phyloP scores from a whole-genome alignment of 1,139 yeast species.

The Taphrina deformans region DNA sequence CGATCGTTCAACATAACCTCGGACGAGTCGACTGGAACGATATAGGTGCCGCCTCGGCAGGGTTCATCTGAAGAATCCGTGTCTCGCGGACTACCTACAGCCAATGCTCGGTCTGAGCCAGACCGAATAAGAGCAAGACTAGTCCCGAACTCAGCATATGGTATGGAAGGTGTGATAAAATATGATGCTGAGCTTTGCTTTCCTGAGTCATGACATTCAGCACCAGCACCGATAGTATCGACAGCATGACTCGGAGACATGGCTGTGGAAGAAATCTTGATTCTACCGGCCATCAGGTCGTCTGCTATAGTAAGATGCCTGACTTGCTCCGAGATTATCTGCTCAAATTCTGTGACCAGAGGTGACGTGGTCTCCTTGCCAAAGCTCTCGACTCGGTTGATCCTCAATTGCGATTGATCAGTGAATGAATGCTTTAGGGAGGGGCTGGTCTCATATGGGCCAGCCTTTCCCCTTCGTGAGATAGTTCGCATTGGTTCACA shows the following conservation, averaged over 20 bases:
- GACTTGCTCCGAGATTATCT: not conserved
- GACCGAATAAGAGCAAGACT: not conserved
- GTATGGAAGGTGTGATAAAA: slow-evolving; percentile 12
- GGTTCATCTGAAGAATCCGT: not conserved
- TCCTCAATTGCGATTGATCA: not conserved
- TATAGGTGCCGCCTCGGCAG: slow-evolving; percentile 11
- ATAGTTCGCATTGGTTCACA: slow-evolving; percentile 30
- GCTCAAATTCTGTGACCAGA: not conserved
- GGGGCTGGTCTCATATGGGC: not conserved
- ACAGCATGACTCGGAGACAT: not conserved
- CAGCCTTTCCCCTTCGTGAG: slow-evolving; percentile 9
- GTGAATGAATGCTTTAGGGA: not conserved
- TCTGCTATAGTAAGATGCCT: not conserved
- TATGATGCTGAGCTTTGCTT: not conserved
- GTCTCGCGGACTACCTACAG: slow-evolving; percentile 23
- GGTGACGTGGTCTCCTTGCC: not conserved
- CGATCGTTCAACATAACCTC: not conserved
- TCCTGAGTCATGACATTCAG: not conserved
- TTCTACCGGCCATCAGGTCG: not conserved
- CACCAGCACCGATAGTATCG: not conserved
- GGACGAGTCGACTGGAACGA: slow-evolving; percentile 1
- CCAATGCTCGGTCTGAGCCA: not conserved
- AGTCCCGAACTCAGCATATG: slow-evolving; percentile 22
- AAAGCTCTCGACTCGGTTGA: not conserved
- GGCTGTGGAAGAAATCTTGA: not conserved